Evolutionary conservation across 179 eudicot species (phyloP).

Genomic region (Silene vulgaris): DNA sequence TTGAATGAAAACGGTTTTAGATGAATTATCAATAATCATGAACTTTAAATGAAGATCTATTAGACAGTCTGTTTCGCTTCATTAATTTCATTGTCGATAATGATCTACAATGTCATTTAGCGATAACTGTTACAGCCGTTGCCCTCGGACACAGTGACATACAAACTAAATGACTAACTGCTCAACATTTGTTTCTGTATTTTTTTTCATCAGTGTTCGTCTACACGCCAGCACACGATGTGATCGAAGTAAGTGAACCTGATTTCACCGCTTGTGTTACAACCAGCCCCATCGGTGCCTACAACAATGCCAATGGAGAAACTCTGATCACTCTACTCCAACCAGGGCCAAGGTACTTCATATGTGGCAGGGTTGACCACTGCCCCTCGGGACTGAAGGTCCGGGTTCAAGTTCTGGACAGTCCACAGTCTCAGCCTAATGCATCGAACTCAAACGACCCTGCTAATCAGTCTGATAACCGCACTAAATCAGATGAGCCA

Average conservation of each 20-base stretch:
- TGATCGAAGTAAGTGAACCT: slow-evolving; percentile 19
- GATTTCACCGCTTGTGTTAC: slow-evolving; percentile 5
- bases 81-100: no score
- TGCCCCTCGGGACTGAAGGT: slow-evolving; percentile 20
- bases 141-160: no score
- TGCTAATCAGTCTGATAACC: not conserved
- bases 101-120: no score
- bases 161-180: not conserved
- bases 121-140: no score
- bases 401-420: slow-evolving; percentile 9
- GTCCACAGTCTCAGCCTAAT: slow-evolving; percentile 11
- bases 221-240: slow-evolving; percentile 20
- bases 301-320: slow-evolving; percentile 2
- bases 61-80: no score
- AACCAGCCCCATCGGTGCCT: slow-evolving; percentile 19
- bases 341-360: slow-evolving; percentile 21
- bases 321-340: slow-evolving; percentile 17
- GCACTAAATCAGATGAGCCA: not conserved
- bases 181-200: not conserved
- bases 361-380: slow-evolving; percentile 21
- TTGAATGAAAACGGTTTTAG: no score
- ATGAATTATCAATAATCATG: not conserved
- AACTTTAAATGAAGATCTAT: not conserved
- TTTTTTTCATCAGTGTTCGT: slow-evolving; percentile 11
- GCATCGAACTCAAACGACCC: not conserved